Evolutionary conservation across 2,329 filamentous ascomycete genomes (phyloP).

Genomic region (Diaporthe sp.): DNA sequence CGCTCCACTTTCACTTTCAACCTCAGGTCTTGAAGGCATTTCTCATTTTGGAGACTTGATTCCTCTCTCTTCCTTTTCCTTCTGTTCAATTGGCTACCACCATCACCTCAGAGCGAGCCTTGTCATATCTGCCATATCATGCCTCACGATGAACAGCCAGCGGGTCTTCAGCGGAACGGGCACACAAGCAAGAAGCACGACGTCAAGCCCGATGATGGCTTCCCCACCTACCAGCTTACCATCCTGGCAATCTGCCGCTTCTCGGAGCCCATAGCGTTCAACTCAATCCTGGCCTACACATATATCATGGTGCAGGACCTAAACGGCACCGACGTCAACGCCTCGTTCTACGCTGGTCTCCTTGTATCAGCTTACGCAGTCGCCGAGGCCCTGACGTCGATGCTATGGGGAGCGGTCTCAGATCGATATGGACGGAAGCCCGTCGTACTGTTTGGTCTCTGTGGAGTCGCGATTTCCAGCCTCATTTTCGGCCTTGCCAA

Average conservation of each 20-base stretch:
- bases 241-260: constrained; percentile 58
- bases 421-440: constrained; percentile 51
- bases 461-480: constrained; percentile 49
- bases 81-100: not conserved
- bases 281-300: constrained; percentile 56
- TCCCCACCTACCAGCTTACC: constrained; percentile 56
- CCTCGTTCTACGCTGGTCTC: constrained; percentile 62
- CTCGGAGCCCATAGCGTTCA: constrained; percentile 57
- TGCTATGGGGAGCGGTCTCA: constrained; percentile 54
- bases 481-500: constrained; percentile 54
- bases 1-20: constrained; percentile 21
- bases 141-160: constrained; percentile 12
- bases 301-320: constrained; percentile 55
- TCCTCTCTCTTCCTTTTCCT: not conserved
- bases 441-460: constrained; percentile 44
- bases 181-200: not conserved
- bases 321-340: constrained; percentile 49
- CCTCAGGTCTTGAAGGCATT: not conserved
- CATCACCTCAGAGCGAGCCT: not conserved
- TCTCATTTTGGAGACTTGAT: not conserved
- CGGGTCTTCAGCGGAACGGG: not conserved
- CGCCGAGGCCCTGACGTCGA: constrained; percentile 53
- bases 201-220: constrained; percentile 37
- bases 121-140: constrained; percentile 12
- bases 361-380: constrained; percentile 56